Base-by-base conservation (phyloP, 495 filamentous ascomycete genomes). In the Penicillium mononematosum region DNA sequence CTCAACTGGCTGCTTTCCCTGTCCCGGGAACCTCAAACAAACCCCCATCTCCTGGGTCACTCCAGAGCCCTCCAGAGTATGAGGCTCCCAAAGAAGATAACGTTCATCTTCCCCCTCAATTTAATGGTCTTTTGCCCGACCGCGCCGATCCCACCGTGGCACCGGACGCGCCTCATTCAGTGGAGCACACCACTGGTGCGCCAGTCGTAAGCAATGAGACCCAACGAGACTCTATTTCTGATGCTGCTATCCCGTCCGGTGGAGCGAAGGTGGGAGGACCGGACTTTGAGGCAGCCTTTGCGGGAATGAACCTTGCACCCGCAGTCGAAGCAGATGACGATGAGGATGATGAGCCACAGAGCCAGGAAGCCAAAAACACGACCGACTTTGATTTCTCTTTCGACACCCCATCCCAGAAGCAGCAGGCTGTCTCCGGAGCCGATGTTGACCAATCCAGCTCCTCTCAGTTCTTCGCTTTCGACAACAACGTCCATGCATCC, bases 281-380 rank as follows among this genome's bases (percentile, higher is more conserved):
- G 79, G 89, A 92, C 53, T 92, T 96, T 62, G 95, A 96, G 45
- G 87, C 91, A 42, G 91, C 90, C 38, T 98, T 98, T 66, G 90
- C 86, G 55, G 92, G 90, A 55, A 81, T 98, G 12, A 83, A 77
- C 43, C 66, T 78, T 34, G 77, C 75, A 2, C 75, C 75, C 4
- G 75, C 75, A 4, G 67, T 88, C 53, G 91, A 97, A 60, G 90
- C 90, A 19, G 92, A 93, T 59, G 94, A 98, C 67, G 89, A 85
- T 11, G 90, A 91, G n/a, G 89, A 89, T 6, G 80, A 83, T 39
- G 72, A 75, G 36, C 58, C 59, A 27, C 70, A 68, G 39, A 62
- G 67, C 17, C 69, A 72, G 2, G 67, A 72, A 27, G 65, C 67
- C 17, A 80, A 81, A 58, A 74, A 71, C 29, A 71, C 74, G 19